Evolutionary conservation across 2,329 filamentous ascomycete genomes (phyloP), one percentile per base, ranked within the genome.

Genomic region (Alternaria atra): DNA sequence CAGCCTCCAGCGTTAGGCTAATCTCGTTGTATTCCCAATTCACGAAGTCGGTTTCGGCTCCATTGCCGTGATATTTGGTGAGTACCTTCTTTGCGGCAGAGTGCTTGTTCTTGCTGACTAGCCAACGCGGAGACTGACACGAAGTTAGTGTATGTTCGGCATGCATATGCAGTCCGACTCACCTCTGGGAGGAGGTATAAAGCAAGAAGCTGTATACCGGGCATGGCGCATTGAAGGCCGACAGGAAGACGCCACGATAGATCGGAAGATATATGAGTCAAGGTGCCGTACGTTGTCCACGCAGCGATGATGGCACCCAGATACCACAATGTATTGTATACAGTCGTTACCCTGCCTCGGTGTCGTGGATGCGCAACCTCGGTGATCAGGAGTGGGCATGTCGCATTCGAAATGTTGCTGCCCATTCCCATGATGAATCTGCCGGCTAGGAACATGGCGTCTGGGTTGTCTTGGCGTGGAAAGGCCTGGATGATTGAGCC

Each of bases 291-390:
- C 2, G 67, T 70, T 4, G 61, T 65, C 65, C 65, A 70, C 10
- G 67, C 67, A 2, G 65, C 65, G 10, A 70, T 25, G 17, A 69
- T 72, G 5, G 66, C 67, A 20, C 69, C 69, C 2, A 70, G 17
- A 44, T 73, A 77, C 69, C 73, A 78, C 39, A 76, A 73, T 39
- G 73, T 77, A 61, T 82, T 83, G 64, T 81, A 85, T 60, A 88
- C 80, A 29, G 84, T 87, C 2, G 85, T 86, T 67, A 87, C 81
- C 17, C 84, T 81, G 29, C 86, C 86, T 63, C 87, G 82, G 68
- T 86, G 86, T 6, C 83, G 82, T 0, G 87, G 87, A 67, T 89
- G 86, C 2, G 85, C 80, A 29, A 88, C 76, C 71, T 89, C 86
- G 43, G 86, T 83, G 25, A 83, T 82, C 64, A 86, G 85, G 20